Percentiles rank a stretch among this genome's conserved stretches.
These are phyloP conservation scores for Echium plantagineum DNA, from an alignment of 257 asterid species.

Conservation along the genomic window DNA sequence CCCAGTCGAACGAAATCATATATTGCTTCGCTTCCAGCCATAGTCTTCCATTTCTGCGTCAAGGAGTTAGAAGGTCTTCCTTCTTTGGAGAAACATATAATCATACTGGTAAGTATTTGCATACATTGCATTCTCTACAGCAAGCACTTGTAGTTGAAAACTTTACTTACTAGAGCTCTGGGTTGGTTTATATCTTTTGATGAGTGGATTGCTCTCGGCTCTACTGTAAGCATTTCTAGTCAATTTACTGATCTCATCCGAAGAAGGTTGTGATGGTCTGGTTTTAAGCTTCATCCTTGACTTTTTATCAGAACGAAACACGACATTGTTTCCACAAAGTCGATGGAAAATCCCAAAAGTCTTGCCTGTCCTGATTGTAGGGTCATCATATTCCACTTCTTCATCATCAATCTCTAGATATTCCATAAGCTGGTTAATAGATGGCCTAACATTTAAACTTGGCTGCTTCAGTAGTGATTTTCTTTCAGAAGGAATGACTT, in stretches of 20 bases:
- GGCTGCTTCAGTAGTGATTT: constrained; percentile 41
- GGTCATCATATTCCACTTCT: constrained; percentile 15
- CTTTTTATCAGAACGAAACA: constrained; percentile 57
- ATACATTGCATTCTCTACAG: too few relatives aligned
- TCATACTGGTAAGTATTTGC: too few relatives aligned
- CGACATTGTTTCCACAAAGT: constrained; percentile 57
- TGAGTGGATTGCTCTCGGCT: constrained; percentile 20
- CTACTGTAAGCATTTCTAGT: constrained; percentile 75
- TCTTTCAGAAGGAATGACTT: constrained; percentile 37
- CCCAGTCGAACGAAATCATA: too few relatives aligned
- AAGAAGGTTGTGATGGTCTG: constrained; percentile 39
- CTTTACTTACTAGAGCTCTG: too few relatives aligned
- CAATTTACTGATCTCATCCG: constrained; percentile 33
- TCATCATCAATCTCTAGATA: constrained; percentile 52
- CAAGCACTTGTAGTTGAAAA: too few relatives aligned
- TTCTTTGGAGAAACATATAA: too few relatives aligned
- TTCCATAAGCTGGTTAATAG: constrained; percentile 23
- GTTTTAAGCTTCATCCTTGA: constrained; percentile 48
- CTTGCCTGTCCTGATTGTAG: constrained; percentile 47
- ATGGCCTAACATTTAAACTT: constrained; percentile 22
- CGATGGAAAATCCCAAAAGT: constrained; percentile 72
- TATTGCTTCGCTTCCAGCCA: too few relatives aligned
- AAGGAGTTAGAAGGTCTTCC: too few relatives aligned
- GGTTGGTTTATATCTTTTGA: too few relatives aligned
- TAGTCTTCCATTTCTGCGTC: too few relatives aligned